phyloP scores from a whole-genome alignment of 2,329 filamentous ascomycete species.

The Gliomastix tumulicola region DNA sequence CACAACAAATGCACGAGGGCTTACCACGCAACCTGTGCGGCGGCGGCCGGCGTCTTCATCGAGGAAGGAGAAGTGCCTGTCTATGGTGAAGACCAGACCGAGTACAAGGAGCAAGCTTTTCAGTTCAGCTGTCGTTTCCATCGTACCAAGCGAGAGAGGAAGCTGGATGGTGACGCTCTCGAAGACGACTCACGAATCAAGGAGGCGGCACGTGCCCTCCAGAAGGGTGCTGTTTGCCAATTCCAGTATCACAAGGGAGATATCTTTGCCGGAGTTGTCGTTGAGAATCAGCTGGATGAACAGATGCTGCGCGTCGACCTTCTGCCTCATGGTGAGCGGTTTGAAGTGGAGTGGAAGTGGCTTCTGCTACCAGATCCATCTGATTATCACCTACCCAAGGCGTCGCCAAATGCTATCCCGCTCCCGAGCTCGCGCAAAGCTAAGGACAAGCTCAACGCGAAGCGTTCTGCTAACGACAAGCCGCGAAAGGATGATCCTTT shows the following conservation, averaged over 20 bases:
- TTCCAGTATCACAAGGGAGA: conserved; percentile 78
- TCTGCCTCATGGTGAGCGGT: conserved; percentile 69
- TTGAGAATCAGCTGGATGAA: conserved; percentile 75
- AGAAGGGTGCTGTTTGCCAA: conserved; percentile 73
- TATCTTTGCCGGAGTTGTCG: conserved; percentile 82
- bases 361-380: conserved; percentile 64
- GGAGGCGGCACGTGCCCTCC: conserved; percentile 60
- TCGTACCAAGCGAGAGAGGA: conserved; percentile 77
- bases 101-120: conserved; percentile 87
- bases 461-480: conserved; percentile 52
- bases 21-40: conserved; percentile 92
- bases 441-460: conserved; percentile 61
- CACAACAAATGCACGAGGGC: conserved; percentile 88
- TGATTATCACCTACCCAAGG: conserved; percentile 67
- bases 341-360: conserved; percentile 84
- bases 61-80: conserved; percentile 82
- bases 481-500: conserved; percentile 62
- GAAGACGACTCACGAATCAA: conserved; percentile 65
- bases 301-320: conserved; percentile 73
- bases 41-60: conserved; percentile 84
- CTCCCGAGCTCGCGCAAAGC: conserved; percentile 58
- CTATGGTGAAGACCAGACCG: conserved; percentile 81
- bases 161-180: conserved; percentile 58
- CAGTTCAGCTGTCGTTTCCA: conserved; percentile 95
- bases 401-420: conserved; percentile 64